Evolutionary conservation across 257 asterid species (phyloP).

Genomic region (Nicotiana attenuata): DNA sequence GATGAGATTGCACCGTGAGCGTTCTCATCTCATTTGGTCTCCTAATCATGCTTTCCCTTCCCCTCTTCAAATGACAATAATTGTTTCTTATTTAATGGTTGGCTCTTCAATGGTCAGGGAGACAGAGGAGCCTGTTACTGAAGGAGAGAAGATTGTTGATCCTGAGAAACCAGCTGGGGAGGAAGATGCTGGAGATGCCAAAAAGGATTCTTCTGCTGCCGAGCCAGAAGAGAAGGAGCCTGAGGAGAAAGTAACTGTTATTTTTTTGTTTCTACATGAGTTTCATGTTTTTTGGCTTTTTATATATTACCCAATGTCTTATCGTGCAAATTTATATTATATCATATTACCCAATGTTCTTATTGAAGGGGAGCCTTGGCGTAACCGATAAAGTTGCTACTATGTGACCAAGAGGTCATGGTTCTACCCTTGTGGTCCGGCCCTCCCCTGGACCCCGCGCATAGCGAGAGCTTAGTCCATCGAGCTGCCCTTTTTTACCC

Average conservation of each 20-base stretch:
- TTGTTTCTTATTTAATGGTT: not conserved
- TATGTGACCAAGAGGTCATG: no score
- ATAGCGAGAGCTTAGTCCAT: no score
- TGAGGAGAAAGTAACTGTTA: conserved; percentile 47
- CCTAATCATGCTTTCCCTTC: not conserved
- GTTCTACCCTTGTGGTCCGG: no score
- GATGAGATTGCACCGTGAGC: conserved; percentile 55
- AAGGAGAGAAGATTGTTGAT: conserved; percentile 39
- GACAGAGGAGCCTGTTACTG: conserved; percentile 38
- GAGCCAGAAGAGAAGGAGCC: conserved; percentile 50
- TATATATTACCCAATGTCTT: not conserved
- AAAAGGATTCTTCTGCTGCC: conserved; percentile 35
- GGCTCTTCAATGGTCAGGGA: conserved; percentile 25
- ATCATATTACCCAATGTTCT: not conserved
- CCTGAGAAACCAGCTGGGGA: conserved; percentile 41
- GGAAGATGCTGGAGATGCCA: conserved; percentile 40
- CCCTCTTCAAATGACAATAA: not conserved
- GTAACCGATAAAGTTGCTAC: no score
- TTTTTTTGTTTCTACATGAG: not conserved
- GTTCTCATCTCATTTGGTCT: not conserved
- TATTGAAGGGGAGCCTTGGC: not conserved
- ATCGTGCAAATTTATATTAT: not conserved
- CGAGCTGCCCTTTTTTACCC: no score
- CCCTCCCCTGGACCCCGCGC: no score
- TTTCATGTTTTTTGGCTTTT: not conserved